Base-by-base conservation (phyloP, 139 green algal genomes). In the Tetradesmus lagerheimii region DNA sequence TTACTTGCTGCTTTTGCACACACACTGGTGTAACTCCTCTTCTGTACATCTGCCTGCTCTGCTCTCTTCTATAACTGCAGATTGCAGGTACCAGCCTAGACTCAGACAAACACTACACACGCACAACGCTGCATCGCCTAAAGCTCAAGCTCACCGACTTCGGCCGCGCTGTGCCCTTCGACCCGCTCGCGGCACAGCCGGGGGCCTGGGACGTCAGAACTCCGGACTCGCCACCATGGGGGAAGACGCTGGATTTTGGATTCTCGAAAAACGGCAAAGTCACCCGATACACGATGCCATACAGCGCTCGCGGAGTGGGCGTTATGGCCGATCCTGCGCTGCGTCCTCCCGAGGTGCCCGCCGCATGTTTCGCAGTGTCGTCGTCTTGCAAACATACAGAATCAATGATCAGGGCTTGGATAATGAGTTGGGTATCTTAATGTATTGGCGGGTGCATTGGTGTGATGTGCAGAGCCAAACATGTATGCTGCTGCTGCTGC, bases 341-440 rank as follows among this genome's bases (percentile, higher is more conserved):
- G 11, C 37, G 64, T 2, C 83, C 83, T 5, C 83, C 83, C 15
- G 83, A 88, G 83, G 83, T 88, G n/a, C n/a, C n/a, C n/a, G n/a
- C n/a, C n/a, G n/a, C n/a, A n/a, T n/a, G n/a, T n/a, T n/a, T n/a
- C n/a, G n/a, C n/a, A n/a, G n/a, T n/a, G n/a, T n/a, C n/a, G n/a
- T n/a, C n/a, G n/a, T n/a, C n/a, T n/a, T n/a, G n/a, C n/a, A n/a
- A n/a, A n/a, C n/a, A n/a, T n/a, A n/a, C n/a, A n/a, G n/a, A n/a
- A n/a, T n/a, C n/a, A 25, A n/a, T n/a, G n/a, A n/a, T n/a, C n/a
- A n/a, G n/a, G n/a, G n/a, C n/a, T n/a, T n/a, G n/a, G n/a, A n/a
- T n/a, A n/a, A n/a, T n/a, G n/a, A n/a, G n/a, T n/a, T n/a, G n/a
- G n/a, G n/a, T n/a, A n/a, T n/a, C n/a, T n/a, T n/a, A n/a, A n/a